Base-by-base conservation (phyloP, 1,284 basidiomycete species). In the Puccinia novopanici region DNA sequence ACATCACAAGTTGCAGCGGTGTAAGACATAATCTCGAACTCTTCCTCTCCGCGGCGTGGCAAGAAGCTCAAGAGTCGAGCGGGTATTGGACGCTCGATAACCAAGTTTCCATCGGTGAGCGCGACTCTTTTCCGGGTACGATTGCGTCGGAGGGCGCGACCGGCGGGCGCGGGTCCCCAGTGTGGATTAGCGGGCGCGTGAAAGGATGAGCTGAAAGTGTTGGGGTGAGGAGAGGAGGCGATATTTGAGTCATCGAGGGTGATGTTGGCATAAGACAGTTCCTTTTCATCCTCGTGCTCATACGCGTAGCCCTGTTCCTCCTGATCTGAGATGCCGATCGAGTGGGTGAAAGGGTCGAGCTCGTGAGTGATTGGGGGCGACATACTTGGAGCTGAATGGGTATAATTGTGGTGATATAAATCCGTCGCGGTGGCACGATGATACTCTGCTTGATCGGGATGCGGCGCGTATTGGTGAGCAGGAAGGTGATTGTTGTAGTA, bases 1-100 rank as follows among this genome's bases (percentile, higher is more conserved):
- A 83, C 83, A 84, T 95, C 93, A 84, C 93, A 94, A 8, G 94
- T 96, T 15, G 95, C 91, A 0, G 93, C 94, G 3, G 93, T 94
- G 83, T 89, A 89, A 61, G 93, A 89, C 79, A 93, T 92, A 84
- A 90, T 90, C 84, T 89, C 91, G 87, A 93, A 95, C 87, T 98
- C 96, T 50, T 90, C 89, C 75, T 92, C 91, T 50, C 92, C 92
- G 80, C 91, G 89, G 77, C 93, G 88, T 0, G 93, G 93, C 27
- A 98, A 87, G 77, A 96, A 87, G 77, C 86, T 85, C 0, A 85
- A 90, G 65, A 97, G 88, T 82, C 92, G 91, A 0, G 92, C 91
- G 22, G 95, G 95, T 9, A 97, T 92, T 30, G 90, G 89, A 82
- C 94, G 88, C 82, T 95, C 91, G 13, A 95, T 88, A 12, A 95